A percentile compares a stretch with the other conserved stretches of the same genome.
These are phyloP conservation scores for Cicer pinnatifidum DNA, from an alignment of 306 rosid species.

Conservation along the genomic window DNA sequence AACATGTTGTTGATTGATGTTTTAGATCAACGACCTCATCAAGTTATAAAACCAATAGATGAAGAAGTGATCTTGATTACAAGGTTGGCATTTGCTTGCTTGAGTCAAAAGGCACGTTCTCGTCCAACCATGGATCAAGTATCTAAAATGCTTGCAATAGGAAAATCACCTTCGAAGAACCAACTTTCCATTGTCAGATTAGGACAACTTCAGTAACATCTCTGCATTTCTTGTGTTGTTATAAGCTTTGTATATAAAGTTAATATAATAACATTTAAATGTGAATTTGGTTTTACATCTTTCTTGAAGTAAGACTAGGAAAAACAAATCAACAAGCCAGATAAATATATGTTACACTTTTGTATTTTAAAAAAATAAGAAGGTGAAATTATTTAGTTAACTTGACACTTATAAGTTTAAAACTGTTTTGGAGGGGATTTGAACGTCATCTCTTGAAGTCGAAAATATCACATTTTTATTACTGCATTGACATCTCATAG, in stretches of 20 bases:
- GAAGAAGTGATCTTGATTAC: slow-evolving; percentile 34
- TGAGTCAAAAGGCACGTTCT: slow-evolving; percentile 31
- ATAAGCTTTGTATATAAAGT: neutral
- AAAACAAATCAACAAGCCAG: too few relatives aligned
- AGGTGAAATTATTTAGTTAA: too few relatives aligned
- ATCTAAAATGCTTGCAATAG: slow-evolving; percentile 25
- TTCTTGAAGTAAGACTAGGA: too few relatives aligned
- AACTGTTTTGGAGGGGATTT: too few relatives aligned
- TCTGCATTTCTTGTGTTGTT: neutral
- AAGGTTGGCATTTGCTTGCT: slow-evolving; percentile 37
- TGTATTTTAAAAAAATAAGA: too few relatives aligned
- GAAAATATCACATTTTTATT: too few relatives aligned
- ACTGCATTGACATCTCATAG: too few relatives aligned
- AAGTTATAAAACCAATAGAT: neutral
- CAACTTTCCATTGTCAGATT: slow-evolving; percentile 20
- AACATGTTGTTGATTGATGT: slow-evolving; percentile 24
- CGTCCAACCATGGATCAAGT: slow-evolving; percentile 45
- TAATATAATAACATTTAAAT: neutral
- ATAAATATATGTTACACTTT: too few relatives aligned
- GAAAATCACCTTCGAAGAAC: neutral
- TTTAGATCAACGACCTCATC: slow-evolving; percentile 27
- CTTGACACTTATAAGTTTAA: too few relatives aligned
- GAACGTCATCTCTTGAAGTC: too few relatives aligned
- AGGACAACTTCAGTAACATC: slow-evolving; percentile 38
- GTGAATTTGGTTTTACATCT: too few relatives aligned